phyloP scores from a whole-genome alignment of 768 basidiomycete species.

The Trametes cinnabarina region DNA sequence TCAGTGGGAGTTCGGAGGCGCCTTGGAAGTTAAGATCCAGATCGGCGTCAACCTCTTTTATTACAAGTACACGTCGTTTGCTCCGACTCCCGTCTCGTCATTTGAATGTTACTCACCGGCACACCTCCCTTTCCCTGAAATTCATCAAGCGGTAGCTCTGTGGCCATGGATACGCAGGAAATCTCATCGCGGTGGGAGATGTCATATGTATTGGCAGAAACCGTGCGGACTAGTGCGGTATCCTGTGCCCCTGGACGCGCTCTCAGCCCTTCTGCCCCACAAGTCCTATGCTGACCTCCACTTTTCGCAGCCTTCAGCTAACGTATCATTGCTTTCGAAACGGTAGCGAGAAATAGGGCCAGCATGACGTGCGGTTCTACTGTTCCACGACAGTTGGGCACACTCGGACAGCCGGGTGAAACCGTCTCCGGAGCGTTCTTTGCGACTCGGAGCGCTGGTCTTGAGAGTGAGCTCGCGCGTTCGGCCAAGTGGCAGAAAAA shows the following conservation, averaged over 20 bases:
- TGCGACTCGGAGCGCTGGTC: neutral
- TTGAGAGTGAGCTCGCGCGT: neutral
- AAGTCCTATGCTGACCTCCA: too few species aligned
- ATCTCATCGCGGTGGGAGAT: too few species aligned
- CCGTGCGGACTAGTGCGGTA: neutral
- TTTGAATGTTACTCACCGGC: too few species aligned
- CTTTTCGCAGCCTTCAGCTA: neutral
- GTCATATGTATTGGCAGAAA: too few species aligned
- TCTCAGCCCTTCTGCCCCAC: neutral
- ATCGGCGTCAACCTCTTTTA: too few species aligned
- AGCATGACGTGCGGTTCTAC: neutral
- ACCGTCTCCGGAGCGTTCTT: constrained; percentile 1
- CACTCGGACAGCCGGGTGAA: neutral
- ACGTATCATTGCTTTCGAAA: neutral
- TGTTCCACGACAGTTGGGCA: neutral
- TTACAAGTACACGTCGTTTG: too few species aligned
- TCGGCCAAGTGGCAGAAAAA: neutral
- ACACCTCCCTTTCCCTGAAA: too few species aligned
- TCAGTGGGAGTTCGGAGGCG: neutral
- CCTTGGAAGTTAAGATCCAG: neutral
- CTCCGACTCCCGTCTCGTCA: too few species aligned
- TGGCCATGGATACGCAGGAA: too few species aligned
- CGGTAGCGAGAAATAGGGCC: neutral
- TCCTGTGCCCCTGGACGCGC: neutral
- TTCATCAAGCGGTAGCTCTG: too few species aligned